Evolutionary conservation across 352 stramenopile species (phyloP).

Genomic region (Globisporangium paddicum): DNA sequence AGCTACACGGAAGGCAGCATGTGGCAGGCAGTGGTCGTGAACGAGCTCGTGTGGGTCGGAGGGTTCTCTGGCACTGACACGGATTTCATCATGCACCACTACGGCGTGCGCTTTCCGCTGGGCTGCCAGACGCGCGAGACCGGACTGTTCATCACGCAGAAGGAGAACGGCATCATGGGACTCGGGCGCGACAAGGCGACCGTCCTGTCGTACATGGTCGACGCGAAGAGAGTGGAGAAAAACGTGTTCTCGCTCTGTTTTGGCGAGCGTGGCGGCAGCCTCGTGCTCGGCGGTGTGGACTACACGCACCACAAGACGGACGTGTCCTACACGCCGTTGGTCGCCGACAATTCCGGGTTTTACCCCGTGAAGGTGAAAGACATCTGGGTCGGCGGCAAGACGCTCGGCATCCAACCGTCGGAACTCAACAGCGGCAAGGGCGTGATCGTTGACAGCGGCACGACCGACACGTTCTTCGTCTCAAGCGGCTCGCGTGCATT

Average conservation of each 20-base stretch:
- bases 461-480: slow-evolving; percentile 83
- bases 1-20: slow-evolving; percentile 87
- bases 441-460: slow-evolving; percentile 84
- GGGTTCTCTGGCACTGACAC: slow-evolving; percentile 42
- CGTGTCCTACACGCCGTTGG: slow-evolving; percentile 63
- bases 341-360: slow-evolving; percentile 41
- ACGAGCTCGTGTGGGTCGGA: slow-evolving; percentile 79
- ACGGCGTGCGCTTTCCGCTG: slow-evolving; percentile 68
- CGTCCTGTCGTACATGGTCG: slow-evolving; percentile 68
- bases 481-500: slow-evolving; percentile 44
- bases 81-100: slow-evolving; percentile 49
- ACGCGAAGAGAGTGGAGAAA: slow-evolving; percentile 40
- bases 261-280: slow-evolving; percentile 44
- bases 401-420: slow-evolving; percentile 32
- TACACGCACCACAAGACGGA: slow-evolving; percentile 61
- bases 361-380: slow-evolving; percentile 85
- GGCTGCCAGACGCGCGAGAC: slow-evolving; percentile 83
- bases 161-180: slow-evolving; percentile 90
- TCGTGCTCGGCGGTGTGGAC: slow-evolving; percentile 81
- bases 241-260: slow-evolving; percentile 86
- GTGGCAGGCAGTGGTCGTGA: slow-evolving; percentile 76
- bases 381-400: slow-evolving; percentile 50
- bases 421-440: slow-evolving; percentile 68
- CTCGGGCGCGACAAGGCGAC: slow-evolving; percentile 62
- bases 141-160: slow-evolving; percentile 81